Evolutionary conservation across 1,284 basidiomycete genomes (phyloP), one percentile per base, ranked within the genome.

Genomic region (Pseudozyma sp.): DNA sequence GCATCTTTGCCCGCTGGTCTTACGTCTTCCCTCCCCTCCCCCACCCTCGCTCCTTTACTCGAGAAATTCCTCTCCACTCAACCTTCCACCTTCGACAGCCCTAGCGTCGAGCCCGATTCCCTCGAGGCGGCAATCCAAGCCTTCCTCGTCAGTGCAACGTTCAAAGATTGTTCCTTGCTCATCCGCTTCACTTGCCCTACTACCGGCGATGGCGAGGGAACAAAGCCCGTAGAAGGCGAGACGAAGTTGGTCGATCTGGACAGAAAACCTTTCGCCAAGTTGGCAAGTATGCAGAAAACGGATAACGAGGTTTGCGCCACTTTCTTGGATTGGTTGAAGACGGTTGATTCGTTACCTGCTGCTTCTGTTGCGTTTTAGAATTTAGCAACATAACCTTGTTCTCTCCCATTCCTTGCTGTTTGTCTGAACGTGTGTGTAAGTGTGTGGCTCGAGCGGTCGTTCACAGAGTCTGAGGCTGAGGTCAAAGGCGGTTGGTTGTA

Each of bases 91-190:
- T 16, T 44, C 43, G 39, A 7, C 36, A 19, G 10, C 9, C 4
- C 45, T 2, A 36, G 11, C 10, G 2, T 19, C 2, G 40, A 0
- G 3, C 47, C 61, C 18, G 42, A 59, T 12, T 25, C 12, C n/a
- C 35, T 65, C 9, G 54, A 65, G 36, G 54, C 52, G 7, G 62
- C 69, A 39, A 42, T 65, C 1, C 69, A 71, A n/a, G 69, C 69
- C 4, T 94, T 94, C 83, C 87, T 93, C 38, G 90, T 97, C 50
- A 93, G 93, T 10, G 92, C 93, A n/a, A 92, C 92, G 12, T 94
- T 97, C 89, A 98, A 97, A 85, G 95, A 98, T 85, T 97, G 95
- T 85, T 96, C 94, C 2, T 85, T 97, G 61, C 92, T 97, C 70
- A 80, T 95, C 43, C 89, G 86, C 1, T 64, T 86, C 35, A 54